Base-by-base conservation (phyloP, 2,329 filamentous ascomycete genomes). In the Fusarium nematophilum region DNA sequence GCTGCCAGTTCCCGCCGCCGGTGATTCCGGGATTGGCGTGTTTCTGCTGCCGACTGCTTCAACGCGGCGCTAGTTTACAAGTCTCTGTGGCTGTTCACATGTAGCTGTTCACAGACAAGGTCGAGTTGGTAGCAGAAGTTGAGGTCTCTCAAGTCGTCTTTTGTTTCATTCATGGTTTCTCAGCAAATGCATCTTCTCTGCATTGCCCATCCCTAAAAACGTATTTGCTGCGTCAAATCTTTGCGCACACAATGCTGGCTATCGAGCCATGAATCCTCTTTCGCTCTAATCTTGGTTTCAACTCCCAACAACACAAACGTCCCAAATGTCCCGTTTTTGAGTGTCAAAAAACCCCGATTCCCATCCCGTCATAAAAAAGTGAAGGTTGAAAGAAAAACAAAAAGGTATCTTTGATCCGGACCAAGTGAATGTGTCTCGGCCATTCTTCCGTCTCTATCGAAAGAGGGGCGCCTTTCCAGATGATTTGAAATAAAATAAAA, bases 391-490 rank as follows among this genome's bases (percentile, higher is more conserved):
- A n/a, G n/a, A 53, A 52, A 62, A 49, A 49, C 33, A 55, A 57
- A 47, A 50, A 62, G 52, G 56, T 64, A 62, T 64, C 66, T 65
- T 57, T 59, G 43, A 42, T 62, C 53, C 66, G 44, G 40, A 40
- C 50, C 56, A 62, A 67, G 63, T 43, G 50, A 63, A 57, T 48
- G 56, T 66, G 48, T 60, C 57, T 56, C 44, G 38, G 40, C 43
- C 59, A 53, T 64, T 65, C 66, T 62, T 60, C 55, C 57, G 47
- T 65, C 62, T 69, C 64, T 68, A 69, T 64, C 55, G 50, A 58
- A 66, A 66, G 55, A 62, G 50, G 21, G 38, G 46, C 43, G 60
- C 64, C 59, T 61, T 39, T 59, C 47, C 54, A 44, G 40, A 57
- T 37, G 62, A 49, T 57, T 29, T 11, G 29, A 4, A 31, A 8